Base-by-base conservation (phyloP, 176 grass and related monocot genomes). In the Ananas comosus region DNA sequence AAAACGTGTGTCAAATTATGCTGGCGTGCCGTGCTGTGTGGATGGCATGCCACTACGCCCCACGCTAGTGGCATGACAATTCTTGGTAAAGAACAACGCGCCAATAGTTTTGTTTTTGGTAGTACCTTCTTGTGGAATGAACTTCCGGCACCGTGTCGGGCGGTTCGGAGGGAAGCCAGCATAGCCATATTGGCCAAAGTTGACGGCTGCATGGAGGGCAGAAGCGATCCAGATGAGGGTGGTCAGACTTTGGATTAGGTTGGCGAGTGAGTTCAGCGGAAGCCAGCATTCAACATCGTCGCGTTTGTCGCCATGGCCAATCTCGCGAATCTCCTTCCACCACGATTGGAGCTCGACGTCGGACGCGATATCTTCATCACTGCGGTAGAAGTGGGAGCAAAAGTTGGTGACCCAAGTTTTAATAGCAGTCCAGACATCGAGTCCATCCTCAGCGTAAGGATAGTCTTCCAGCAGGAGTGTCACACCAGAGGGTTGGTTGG, bases 151-250 rank as follows among this genome's bases (percentile, higher is more conserved):
- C 72, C 77, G 79, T 11, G 87, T 99, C 11, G 94, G 94, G 0
- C 94, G 79, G 87, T 99, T 99, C 1, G 87, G 84, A n/a, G 83
- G 77, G 74, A 74, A 99, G 3, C 94, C 94, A 2, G 94, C 94
- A 79, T 99, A 99, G 3, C 71, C 89, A 68, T 79, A 99, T 86
- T 93, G 89, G 11, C 94, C 94, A 49, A 99, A 99, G 79, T 99
- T 99, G 49, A 99, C 87, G 50, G 94, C 66, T 0, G 94, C 94
- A 77, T 99, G 94, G 53, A 99, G 83, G 42, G 94, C 94, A 0
- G 94, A 93, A 1, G 89, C 94, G 12, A 82, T 84, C 94, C 94
- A 99, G 80, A 99, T 64, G 63, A 99, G 80, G 70, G 89, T 99
- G n/a, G 94, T 73, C 8, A 99, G 66, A 27, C 78, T 49, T 63